Conservation (phyloP, 83 land plant species). For the Isoetes engelmannii region DNA sequence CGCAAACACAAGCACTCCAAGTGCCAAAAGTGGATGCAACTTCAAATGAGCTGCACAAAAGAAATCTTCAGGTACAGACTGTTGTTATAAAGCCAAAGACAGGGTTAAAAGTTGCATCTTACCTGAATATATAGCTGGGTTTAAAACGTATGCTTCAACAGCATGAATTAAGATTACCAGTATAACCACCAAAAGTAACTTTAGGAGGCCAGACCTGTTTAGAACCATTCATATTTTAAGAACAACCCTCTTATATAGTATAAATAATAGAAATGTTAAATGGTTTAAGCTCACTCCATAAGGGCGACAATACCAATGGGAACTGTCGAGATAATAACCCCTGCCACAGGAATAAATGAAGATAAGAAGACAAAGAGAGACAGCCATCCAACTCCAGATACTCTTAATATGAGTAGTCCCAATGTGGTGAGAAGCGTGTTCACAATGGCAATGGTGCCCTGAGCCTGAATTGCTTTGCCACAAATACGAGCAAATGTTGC, state of each 20-base stretch:
- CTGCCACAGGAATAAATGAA: slow-evolving; percentile 22
- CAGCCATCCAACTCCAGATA: slow-evolving; percentile 20
- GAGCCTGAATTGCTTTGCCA: slow-evolving; percentile 22
- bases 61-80: too few species aligned
- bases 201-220: slow-evolving; percentile 15
- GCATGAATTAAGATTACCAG: slow-evolving; percentile 25
- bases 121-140: slow-evolving; percentile 26
- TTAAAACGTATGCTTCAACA: slow-evolving; percentile 18
- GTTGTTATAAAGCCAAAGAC: too few species aligned
- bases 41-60: slow-evolving; percentile 19
- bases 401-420: slow-evolving; percentile 18
- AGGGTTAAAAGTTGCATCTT: not conserved
- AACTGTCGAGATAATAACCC: slow-evolving; percentile 23
- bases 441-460: slow-evolving; percentile 22
- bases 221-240: not conserved
- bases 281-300: slow-evolving; percentile 12
- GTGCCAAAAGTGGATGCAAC: slow-evolving; percentile 22
- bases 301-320: slow-evolving; percentile 22
- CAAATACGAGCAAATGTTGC: slow-evolving; percentile 16
- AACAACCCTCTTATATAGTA: not conserved
- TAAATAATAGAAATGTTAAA: not conserved
- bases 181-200: slow-evolving; percentile 18
- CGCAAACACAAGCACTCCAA: slow-evolving; percentile 23
- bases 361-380: slow-evolving; percentile 19
- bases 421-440: slow-evolving; percentile 17